phyloP scores from a whole-genome alignment of 345 rosid genomes.

The Gossypium turneri region DNA sequence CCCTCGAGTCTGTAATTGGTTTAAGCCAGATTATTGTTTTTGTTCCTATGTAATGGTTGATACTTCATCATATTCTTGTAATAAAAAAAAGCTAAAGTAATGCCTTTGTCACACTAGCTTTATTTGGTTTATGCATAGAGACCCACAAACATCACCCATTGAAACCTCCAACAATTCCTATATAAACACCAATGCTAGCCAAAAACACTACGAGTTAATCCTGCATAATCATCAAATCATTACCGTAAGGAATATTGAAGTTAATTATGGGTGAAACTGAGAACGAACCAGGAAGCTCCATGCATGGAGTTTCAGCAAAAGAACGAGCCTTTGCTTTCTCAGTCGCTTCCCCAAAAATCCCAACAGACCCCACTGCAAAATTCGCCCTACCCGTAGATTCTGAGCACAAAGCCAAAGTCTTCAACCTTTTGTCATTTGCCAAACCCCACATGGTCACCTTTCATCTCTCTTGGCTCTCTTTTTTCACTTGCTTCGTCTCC shows the following conservation, averaged over 20 bases:
- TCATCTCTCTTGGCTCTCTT: slow-evolving; percentile 40
- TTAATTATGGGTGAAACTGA: slow-evolving; percentile 3
- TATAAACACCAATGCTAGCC: neutral
- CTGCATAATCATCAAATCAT: neutral
- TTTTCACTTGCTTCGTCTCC: slow-evolving; percentile 40
- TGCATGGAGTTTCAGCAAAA: slow-evolving; percentile 20
- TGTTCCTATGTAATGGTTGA: neutral
- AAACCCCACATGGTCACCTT: slow-evolving; percentile 33
- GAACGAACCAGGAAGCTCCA: slow-evolving; percentile 15
- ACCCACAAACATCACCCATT: neutral
- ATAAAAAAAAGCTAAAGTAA: neutral
- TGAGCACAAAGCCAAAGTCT: slow-evolving; percentile 50
- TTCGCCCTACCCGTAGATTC: slow-evolving; percentile 64
- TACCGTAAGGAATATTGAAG: neutral
- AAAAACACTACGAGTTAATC: neutral
- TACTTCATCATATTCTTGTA: no score
- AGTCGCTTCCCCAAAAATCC: slow-evolving; percentile 8
- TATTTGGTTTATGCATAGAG: neutral
- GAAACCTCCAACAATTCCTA: neutral
- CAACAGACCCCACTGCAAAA: slow-evolving; percentile 50
- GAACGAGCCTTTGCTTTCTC: slow-evolving; percentile 17
- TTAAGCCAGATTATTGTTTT: neutral
- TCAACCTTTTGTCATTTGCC: slow-evolving; percentile 48
- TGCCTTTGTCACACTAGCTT: neutral
- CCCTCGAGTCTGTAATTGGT: neutral